Base-by-base conservation (phyloP, 139 green algal genomes). In the Closterium sp. region DNA sequence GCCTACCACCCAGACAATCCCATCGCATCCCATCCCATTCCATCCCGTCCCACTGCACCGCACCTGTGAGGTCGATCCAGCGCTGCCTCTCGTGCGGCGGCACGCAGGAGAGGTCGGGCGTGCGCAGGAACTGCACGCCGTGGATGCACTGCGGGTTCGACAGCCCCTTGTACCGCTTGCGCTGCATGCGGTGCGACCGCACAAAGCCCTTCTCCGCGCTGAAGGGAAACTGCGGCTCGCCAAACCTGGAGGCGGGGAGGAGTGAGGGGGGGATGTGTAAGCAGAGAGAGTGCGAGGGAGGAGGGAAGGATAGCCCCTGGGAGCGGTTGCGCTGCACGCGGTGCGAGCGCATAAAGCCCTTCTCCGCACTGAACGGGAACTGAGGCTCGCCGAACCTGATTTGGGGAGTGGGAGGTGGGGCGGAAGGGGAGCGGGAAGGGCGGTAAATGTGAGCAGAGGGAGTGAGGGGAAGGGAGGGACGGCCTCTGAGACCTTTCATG, bases 281-380 rank as follows among this genome's bases (percentile, higher is more conserved):
- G 9, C 2, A 19, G n/a, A 25, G 21, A 33, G 81, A 19, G n/a
- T 34, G 81, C 5, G 21, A 19, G n/a, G n/a, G 21, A 7, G n/a
- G 81, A 8, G 4, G 21, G n/a, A 83, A 83, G 23, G 91, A 86
- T 2, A 93, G 88, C 28, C 91, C 91, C 43, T 89, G 88, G 91
- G 92, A 93, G 6, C 93, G 87, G 28, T 93, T 93, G 33, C 91
- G 43, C 87, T 93, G 91, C 87, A 93, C 92, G 87, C 90, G 86
- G 64, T 93, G 91, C n/a, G 81, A 90, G 19, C 91, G 83, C 34
- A 84, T 28, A 84, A 92, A 92, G 1, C 91, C 91, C 28, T 88
- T 93, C 36, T 12, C 36, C 6, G 6, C 36, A 55, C 36, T 55
- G 69, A 30, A 84, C 5, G 69, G 28, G 9, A 84, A 84, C 69